These are phyloP conservation scores for Lodderomyces orthopsilosis DNA, from an alignment of 1,139 yeast species.

Conservation along the genomic window DNA sequence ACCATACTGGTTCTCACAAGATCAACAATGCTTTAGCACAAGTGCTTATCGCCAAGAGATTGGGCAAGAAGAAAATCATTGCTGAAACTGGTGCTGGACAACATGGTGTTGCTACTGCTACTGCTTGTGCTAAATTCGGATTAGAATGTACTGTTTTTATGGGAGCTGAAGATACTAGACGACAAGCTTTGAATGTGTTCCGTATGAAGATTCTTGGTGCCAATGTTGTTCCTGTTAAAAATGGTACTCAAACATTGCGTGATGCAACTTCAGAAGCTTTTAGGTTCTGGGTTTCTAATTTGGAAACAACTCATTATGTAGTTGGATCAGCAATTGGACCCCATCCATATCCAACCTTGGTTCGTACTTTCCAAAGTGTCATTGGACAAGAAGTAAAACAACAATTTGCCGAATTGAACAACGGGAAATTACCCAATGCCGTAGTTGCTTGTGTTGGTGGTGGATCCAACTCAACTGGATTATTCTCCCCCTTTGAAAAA, in stretches of 20 bases:
- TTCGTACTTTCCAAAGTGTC: constrained; percentile 96
- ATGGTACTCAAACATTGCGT: constrained; percentile 93
- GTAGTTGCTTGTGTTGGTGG: constrained; percentile 99
- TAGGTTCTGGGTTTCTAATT: constrained; percentile 89
- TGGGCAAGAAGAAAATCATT: constrained; percentile 86
- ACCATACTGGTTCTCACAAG: constrained; percentile 97
- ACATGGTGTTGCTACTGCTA: constrained; percentile 99
- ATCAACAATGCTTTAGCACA: constrained; percentile 96
- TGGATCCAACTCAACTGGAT: constrained; percentile 95
- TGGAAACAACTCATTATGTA: constrained; percentile 84
- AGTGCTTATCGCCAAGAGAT: constrained; percentile 83
- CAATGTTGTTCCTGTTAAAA: constrained; percentile 85
- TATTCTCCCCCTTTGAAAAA: constrained; percentile 90
- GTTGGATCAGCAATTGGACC: constrained; percentile 99
- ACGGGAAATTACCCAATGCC: constrained; percentile 85
- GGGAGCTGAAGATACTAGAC: constrained; percentile 99
- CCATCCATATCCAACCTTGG: constrained; percentile 97
- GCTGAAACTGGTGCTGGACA: constrained; percentile 99
- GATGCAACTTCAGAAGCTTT: constrained; percentile 98
- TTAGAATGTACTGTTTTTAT: constrained; percentile 91
- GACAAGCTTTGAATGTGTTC: constrained; percentile 97
- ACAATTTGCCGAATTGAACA: constrained; percentile 75
- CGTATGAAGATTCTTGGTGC: constrained; percentile 98
- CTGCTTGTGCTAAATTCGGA: constrained; percentile 98
- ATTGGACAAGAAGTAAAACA: constrained; percentile 94